phyloP scores from a whole-genome alignment of 495 filamentous ascomycete genomes.

The Staphylotrichum longicolle region DNA sequence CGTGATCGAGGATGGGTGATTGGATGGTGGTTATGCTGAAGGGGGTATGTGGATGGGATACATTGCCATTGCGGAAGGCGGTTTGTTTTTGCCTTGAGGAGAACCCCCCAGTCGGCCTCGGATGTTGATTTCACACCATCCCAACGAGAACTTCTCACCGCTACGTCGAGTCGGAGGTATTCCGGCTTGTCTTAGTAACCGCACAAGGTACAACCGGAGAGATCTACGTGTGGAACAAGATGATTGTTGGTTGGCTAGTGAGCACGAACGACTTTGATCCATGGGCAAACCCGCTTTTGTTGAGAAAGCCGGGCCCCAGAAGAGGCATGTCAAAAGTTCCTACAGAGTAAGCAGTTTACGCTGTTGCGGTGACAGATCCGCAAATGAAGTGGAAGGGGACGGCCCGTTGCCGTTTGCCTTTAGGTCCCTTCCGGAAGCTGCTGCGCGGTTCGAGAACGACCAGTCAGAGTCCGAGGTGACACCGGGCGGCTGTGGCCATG shows the following conservation, averaged over 20 bases:
- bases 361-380: not conserved
- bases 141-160: not conserved
- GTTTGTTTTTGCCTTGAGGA: not conserved
- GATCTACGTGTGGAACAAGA: not conserved
- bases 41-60: too few species aligned
- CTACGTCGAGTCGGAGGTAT: not conserved
- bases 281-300: too few species aligned
- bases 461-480: not conserved
- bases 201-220: not conserved
- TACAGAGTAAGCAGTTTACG: not conserved
- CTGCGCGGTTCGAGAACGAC: not conserved
- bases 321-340: too few species aligned
- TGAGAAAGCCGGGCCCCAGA: too few species aligned
- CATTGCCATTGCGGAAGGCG: not conserved
- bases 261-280: too few species aligned
- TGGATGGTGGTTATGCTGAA: too few species aligned
- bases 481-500: not conserved
- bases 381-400: not conserved
- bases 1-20: too few species aligned
- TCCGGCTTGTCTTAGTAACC: not conserved
- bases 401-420: constrained; percentile 3
- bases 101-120: too few species aligned
- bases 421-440: not conserved
- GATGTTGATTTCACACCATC: constrained; percentile 1
- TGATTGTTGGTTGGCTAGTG: not conserved